Conservation (phyloP, 768 basidiomycete genomes). For the Postia placenta region DNA sequence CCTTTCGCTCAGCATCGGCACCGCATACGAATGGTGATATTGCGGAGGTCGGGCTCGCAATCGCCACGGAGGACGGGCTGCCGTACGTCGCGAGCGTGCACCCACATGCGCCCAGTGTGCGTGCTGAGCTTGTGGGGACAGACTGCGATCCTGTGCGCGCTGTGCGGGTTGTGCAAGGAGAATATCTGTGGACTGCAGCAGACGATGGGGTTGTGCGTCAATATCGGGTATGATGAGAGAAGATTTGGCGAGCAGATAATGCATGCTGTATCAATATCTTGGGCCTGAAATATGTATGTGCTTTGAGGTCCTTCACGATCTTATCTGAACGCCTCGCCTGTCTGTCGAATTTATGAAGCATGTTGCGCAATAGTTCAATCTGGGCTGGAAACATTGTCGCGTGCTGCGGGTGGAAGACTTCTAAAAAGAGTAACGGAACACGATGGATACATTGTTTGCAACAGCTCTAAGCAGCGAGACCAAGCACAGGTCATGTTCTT, state of each 20-base stretch:
- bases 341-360: too few relatives aligned
- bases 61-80: conserved; percentile 55
- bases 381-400: too few relatives aligned
- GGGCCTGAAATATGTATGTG: too few relatives aligned
- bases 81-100: conserved; percentile 45
- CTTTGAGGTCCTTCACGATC: too few relatives aligned
- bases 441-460: too few relatives aligned
- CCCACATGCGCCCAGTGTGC: conserved; percentile 32
- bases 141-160: conserved; percentile 56
- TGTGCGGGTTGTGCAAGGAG: conserved; percentile 26
- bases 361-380: too few relatives aligned
- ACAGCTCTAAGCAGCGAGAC: too few relatives aligned
- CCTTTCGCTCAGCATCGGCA: too few relatives aligned
- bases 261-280: not conserved
- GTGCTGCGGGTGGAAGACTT: too few relatives aligned
- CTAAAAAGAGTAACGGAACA: too few relatives aligned
- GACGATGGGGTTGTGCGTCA: conserved; percentile 58
- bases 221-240: conserved; percentile 25
- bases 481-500: too few relatives aligned
- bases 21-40: not conserved
- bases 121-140: conserved; percentile 48
- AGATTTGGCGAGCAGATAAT: not conserved
- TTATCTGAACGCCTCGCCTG: too few relatives aligned
- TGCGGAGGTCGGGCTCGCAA: conserved; percentile 32
- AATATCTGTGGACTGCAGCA: conserved; percentile 47